Base-by-base conservation (phyloP, 2,329 filamentous ascomycete genomes). In the Diaporthe eres region DNA sequence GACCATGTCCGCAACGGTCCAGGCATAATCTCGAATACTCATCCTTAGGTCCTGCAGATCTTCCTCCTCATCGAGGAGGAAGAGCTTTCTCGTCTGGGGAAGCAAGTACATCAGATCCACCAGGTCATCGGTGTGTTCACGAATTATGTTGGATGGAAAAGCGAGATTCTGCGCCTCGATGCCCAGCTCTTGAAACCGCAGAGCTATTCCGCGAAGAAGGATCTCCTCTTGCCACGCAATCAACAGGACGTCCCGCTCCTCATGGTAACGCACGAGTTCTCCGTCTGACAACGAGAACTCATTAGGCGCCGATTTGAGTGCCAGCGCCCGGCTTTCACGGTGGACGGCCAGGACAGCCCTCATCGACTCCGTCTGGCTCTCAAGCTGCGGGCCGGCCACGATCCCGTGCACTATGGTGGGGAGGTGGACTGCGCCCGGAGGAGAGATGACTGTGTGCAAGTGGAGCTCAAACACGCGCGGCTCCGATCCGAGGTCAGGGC, bases 261-360 rank as follows among this genome's bases (percentile, higher is more conserved):
- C 47, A 17, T 73, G 58, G 25, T 73, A 73, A n/a, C 34, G 71
- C 8, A 73, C 31, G 37, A 65, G 6, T 25, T 55, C 58, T 6
- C 58, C 58, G 78, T 77, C 67, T 84, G 82, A 71, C 83, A 85
- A 10, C 4, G 82, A 78, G 1, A 86, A 79, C 39, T 47, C 67
- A 31, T 86, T 78, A 0, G 85, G 85, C 13, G 82, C 83, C 3
- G 74, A 77, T 10, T 78, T 79, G 53, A 81, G 75, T 6, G 80
- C 85, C 4, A 85, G 73, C 19, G 74, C 77, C 37, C 85, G 85
- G n/a, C 83, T 84, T 76, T 86, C 84, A 10, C 80, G 78, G 51
- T 85, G 80, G 12, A 83, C 80, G 2, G 84, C 81, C 44, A 85
- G 77, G 19, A 86, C 76, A 5, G 77, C 74, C 10, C 84, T 82